phyloP scores from a whole-genome alignment of 164 flowering plant species.

The Vitis rotundifolia region DNA sequence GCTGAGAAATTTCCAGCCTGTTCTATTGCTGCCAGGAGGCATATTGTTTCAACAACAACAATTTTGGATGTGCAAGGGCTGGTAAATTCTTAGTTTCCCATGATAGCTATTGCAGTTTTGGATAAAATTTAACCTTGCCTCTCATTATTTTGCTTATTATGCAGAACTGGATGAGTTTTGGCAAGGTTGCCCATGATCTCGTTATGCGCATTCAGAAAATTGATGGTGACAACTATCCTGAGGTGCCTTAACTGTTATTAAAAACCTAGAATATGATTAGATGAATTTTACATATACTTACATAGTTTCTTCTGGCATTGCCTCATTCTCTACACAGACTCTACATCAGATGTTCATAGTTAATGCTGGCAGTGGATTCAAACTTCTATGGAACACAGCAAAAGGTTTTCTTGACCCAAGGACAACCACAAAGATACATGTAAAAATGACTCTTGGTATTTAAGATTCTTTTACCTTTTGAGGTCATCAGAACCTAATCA shows the following conservation, averaged over 20 bases:
- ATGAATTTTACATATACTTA: neutral
- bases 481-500: conserved; percentile 4
- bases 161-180: conserved; percentile 83
- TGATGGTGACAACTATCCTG: conserved; percentile 89
- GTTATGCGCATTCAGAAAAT: conserved; percentile 84
- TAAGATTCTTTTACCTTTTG: neutral
- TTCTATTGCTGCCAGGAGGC: conserved; percentile 71
- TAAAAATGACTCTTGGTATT: conserved; percentile 18
- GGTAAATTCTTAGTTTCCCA: conserved; percentile 40
- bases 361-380: conserved; percentile 89
- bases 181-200: conserved; percentile 80
- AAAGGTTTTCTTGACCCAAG: conserved; percentile 81
- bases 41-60: conserved; percentile 61
- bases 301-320: neutral
- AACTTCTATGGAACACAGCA: conserved; percentile 74
- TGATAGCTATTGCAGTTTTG: neutral
- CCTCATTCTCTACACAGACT: conserved; percentile 62
- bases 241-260: conserved; percentile 47
- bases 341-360: conserved; percentile 86
- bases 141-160: conserved; percentile 19
- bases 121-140: neutral
- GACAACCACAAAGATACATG: conserved; percentile 88
- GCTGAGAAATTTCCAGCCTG: conserved; percentile 82
- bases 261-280: neutral
- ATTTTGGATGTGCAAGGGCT: conserved; percentile 82